phyloP scores from a whole-genome alignment of 768 basidiomycete species.

The Cystobasidium tubakii region DNA sequence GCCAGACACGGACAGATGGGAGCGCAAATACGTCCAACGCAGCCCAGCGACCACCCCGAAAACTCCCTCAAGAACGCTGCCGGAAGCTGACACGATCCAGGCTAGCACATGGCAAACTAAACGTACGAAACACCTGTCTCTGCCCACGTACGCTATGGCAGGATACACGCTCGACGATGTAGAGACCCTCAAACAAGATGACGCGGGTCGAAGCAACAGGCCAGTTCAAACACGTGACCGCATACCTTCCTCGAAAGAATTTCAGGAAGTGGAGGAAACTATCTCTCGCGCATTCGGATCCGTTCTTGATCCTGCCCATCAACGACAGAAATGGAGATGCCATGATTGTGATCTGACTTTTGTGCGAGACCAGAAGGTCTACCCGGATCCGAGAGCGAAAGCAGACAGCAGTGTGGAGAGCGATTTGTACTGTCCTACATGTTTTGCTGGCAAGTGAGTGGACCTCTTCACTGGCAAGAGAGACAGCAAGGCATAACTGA shows the following conservation, averaged over 20 bases:
- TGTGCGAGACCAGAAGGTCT: conserved; percentile 28
- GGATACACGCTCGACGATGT: not conserved
- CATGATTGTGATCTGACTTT: not conserved
- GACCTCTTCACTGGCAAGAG: not conserved
- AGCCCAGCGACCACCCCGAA: conserved; percentile 11
- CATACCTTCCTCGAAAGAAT: not conserved
- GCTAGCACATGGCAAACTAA: not conserved
- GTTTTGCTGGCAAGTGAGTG: conserved; percentile 44
- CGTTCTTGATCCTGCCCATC: conserved; percentile 17
- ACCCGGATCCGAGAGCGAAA: conserved; percentile 33
- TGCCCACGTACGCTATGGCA: not conserved
- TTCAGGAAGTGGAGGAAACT: conserved; percentile 16
- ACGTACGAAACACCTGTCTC: conserved; percentile 8
- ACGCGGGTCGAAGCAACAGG: not conserved
- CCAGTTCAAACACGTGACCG: not conserved
- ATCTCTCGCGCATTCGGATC: conserved; percentile 21
- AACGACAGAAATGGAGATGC: conserved; percentile 13
- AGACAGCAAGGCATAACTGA: not conserved
- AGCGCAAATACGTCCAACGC: not conserved
- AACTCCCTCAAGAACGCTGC: not conserved
- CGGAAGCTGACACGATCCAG: not conserved
- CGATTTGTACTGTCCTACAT: conserved; percentile 18
- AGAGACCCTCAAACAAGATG: not conserved
- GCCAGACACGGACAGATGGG: conserved; percentile 28
- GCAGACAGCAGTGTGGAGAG: not conserved